phyloP scores from a whole-genome alignment of 1,284 basidiomycete genomes.

The Ganoderma multipileum region DNA sequence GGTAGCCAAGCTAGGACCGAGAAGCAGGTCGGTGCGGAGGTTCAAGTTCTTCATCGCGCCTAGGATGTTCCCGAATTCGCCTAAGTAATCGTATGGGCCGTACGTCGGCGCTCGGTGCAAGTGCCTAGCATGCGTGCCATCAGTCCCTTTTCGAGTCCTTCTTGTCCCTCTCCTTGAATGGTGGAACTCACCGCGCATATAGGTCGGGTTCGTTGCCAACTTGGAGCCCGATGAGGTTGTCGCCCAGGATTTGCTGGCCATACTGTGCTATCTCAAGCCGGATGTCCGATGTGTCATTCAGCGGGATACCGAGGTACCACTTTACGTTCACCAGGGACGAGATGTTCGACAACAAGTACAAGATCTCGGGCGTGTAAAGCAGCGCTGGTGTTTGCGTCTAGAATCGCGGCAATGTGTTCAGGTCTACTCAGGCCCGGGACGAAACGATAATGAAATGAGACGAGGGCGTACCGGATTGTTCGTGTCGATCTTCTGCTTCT shows the following conservation, averaged over 20 bases:
- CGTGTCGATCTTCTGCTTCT: constrained; percentile 27
- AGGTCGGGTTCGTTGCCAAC: constrained; percentile 67
- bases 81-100: constrained; percentile 53
- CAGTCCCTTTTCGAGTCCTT: neutral
- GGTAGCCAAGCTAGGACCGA: constrained; percentile 66
- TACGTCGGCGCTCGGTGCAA: constrained; percentile 43
- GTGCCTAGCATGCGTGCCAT: constrained; percentile 31
- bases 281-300: constrained; percentile 54
- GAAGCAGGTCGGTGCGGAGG: constrained; percentile 56
- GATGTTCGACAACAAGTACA: constrained; percentile 66
- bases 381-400: constrained; percentile 64
- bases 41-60: constrained; percentile 50
- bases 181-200: constrained; percentile 42
- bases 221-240: constrained; percentile 52
- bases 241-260: constrained; percentile 51
- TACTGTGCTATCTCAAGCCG: constrained; percentile 52
- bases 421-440: neutral
- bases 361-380: constrained; percentile 60
- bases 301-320: constrained; percentile 68
- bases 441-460: neutral
- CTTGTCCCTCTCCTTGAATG: neutral
- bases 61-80: constrained; percentile 51
- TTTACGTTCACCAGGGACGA: constrained; percentile 57
- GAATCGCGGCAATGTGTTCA: neutral
- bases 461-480: constrained; percentile 29